These are phyloP conservation scores for Cyanidiococcus yangmingshanensis DNA, from an alignment of 23 red algal species.

Conservation along the genomic window DNA sequence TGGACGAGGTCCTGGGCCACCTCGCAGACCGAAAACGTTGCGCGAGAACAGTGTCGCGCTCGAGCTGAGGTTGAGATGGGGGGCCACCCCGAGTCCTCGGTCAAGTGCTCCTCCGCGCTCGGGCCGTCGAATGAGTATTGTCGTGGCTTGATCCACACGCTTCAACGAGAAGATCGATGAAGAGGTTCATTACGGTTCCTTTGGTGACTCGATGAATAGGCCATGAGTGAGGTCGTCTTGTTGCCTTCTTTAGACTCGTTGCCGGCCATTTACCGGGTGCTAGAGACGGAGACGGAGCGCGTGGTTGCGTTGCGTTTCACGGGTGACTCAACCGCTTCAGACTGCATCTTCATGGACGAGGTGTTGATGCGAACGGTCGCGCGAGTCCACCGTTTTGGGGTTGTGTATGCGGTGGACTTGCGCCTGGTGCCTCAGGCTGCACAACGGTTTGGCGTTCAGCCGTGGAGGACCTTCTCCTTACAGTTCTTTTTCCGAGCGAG, in stretches of 20 bases:
- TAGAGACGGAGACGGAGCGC: not conserved
- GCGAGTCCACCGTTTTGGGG: not conserved
- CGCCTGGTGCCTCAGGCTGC: not conserved
- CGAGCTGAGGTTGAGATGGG: no score
- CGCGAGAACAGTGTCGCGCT: no score
- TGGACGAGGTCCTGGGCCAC: no score
- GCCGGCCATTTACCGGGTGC: not conserved
- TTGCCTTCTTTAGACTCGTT: not conserved
- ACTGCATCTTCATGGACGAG: not conserved
- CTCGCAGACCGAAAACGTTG: no score
- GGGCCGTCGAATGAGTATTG: no score
- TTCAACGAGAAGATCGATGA: no score
- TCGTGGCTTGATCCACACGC: no score
- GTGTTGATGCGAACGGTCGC: not conserved
- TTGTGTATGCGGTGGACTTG: slow-evolving; percentile 15
- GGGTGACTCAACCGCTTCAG: not conserved
- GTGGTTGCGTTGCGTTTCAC: not conserved
- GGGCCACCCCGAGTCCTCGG: no score
- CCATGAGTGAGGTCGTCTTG: no score
- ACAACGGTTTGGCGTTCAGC: not conserved
- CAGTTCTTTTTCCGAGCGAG: not conserved
- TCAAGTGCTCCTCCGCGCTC: no score
- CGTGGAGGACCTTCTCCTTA: not conserved
- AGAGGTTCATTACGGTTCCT: no score
- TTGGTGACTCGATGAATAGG: no score